phyloP scores from a whole-genome alignment of 768 basidiomycete species.

The Suillus tomentosus region DNA sequence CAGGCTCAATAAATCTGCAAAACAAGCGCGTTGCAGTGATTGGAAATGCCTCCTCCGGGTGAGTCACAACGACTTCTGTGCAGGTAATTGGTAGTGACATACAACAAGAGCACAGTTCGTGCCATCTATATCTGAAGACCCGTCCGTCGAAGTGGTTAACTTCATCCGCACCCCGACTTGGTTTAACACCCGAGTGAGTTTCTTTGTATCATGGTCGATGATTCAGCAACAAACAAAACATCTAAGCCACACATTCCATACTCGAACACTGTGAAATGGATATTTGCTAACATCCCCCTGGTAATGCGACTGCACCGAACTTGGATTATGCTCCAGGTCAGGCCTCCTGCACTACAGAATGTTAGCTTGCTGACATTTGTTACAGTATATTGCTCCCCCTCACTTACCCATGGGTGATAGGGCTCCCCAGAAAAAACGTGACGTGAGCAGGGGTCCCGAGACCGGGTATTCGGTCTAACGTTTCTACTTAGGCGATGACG shows the following conservation, averaged over 20 bases:
- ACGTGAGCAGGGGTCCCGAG: constrained; percentile 9
- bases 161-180: constrained; percentile 64
- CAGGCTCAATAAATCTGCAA: constrained; percentile 38
- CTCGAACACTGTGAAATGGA: constrained; percentile 45
- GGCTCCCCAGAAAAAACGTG: constrained; percentile 15
- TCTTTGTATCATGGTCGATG: not conserved
- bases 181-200: constrained; percentile 53
- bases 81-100: constrained; percentile 6
- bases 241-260: constrained; percentile 41
- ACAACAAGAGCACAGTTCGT: constrained; percentile 58
- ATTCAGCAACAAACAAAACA: constrained; percentile 28
- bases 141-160: constrained; percentile 54
- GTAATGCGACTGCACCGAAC: constrained; percentile 53
- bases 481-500: constrained; percentile 37
- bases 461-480: not conserved
- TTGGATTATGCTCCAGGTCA: constrained; percentile 49
- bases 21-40: constrained; percentile 46
- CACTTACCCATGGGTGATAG: constrained; percentile 14
- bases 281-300: constrained; percentile 54
- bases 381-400: constrained; percentile 21
- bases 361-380: not conserved
- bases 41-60: constrained; percentile 70
- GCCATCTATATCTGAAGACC: constrained; percentile 54
- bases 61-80: constrained; percentile 17
- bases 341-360: constrained; percentile 15